phyloP scores from a whole-genome alignment of 306 rosid species.

The Oxytropis ochrocephala region DNA sequence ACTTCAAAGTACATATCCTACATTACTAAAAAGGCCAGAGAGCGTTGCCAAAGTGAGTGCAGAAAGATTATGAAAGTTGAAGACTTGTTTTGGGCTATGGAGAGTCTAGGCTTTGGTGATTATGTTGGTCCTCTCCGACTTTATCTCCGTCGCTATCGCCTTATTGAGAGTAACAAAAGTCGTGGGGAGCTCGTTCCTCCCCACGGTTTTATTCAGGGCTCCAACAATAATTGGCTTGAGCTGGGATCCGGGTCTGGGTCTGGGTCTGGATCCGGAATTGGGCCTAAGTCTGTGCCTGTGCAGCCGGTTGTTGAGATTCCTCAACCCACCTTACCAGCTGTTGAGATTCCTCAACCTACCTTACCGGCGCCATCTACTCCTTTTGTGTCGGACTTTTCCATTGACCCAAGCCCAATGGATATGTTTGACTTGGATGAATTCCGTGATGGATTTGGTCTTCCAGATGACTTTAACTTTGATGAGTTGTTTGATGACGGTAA shows the following conservation, averaged over 20 bases:
- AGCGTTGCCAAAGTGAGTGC: not conserved
- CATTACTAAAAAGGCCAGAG: not conserved
- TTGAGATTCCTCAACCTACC: not conserved
- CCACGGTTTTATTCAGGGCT: not conserved
- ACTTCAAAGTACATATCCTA: not conserved
- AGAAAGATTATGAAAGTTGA: not conserved
- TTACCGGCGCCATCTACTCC: not conserved
- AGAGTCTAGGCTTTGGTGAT: not conserved
- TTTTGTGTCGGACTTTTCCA: not conserved
- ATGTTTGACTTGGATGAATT: not conserved
- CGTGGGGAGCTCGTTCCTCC: not conserved
- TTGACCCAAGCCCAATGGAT: not conserved
- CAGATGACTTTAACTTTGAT: not conserved
- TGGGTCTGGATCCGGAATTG: not conserved
- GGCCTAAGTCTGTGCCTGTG: not conserved
- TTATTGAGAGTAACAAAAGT: not conserved
- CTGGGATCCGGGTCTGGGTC: not conserved
- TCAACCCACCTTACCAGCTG: not conserved
- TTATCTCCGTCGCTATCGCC: not conserved
- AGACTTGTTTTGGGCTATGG: slow-evolving; percentile 13
- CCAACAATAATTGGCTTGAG: not conserved
- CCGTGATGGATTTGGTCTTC: not conserved
- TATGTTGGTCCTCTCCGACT: not conserved
- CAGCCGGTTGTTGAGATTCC: not conserved
- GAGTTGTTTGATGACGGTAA: no score